phyloP scores from a whole-genome alignment of 1,284 basidiomycete genomes.

The Wallemia mellicola region DNA sequence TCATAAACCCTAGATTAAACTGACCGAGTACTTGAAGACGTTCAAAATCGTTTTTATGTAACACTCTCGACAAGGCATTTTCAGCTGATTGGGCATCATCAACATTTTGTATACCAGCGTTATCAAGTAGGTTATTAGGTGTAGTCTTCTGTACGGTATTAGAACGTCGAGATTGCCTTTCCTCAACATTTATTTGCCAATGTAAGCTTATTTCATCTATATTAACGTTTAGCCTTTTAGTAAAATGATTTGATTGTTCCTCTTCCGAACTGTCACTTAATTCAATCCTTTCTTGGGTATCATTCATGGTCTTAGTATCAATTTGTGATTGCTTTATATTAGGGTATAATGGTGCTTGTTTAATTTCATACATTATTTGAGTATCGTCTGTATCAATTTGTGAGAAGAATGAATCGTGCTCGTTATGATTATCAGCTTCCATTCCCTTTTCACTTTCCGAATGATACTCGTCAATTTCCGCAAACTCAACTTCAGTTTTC shows the following conservation, averaged over 20 bases:
- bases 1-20: slow-evolving; percentile 89
- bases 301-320: too few relatives aligned
- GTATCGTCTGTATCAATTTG: too few relatives aligned
- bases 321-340: too few relatives aligned
- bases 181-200: not conserved
- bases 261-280: not conserved
- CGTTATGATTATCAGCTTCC: too few relatives aligned
- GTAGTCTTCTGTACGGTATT: too few relatives aligned
- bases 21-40: slow-evolving; percentile 68
- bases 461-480: not conserved
- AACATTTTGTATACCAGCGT: slow-evolving; percentile 29
- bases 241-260: not conserved
- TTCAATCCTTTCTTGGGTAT: too few relatives aligned
- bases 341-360: too few relatives aligned
- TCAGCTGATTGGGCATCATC: slow-evolving; percentile 31
- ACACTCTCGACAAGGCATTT: slow-evolving; percentile 48
- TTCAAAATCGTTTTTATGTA: slow-evolving; percentile 61
- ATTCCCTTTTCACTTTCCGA: not conserved
- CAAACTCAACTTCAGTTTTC: not conserved
- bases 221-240: not conserved
- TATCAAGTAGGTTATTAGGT: too few relatives aligned
- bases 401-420: too few relatives aligned
- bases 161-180: not conserved
- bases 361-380: not conserved
- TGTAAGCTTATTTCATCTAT: not conserved